A percentile compares a stretch with the other conserved stretches of the same genome.
Conservation (phyloP, 2,329 filamentous ascomycete genomes). For the Oidium heveae region DNA sequence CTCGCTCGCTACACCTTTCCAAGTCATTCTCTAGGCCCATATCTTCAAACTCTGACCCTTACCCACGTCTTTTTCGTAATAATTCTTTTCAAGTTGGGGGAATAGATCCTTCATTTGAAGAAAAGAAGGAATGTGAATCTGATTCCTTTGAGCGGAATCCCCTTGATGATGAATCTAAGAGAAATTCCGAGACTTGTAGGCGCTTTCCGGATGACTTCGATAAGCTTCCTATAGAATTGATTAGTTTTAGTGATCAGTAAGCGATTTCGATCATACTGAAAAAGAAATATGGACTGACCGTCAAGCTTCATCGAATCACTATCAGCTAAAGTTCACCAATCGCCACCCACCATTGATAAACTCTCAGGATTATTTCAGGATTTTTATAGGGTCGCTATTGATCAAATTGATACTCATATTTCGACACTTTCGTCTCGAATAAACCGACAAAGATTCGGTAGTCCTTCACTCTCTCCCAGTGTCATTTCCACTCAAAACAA, state of each 20-base stretch:
- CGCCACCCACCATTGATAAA: slow-evolving; percentile 59
- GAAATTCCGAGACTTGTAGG: slow-evolving; percentile 3
- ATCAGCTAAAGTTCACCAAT: slow-evolving; percentile 62
- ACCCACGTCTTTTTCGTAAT: slow-evolving; percentile 8
- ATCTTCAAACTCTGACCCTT: slow-evolving; percentile 5
- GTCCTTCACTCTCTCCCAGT: slow-evolving; percentile 24
- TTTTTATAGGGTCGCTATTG: slow-evolving; percentile 62
- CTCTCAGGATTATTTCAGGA: slow-evolving; percentile 80
- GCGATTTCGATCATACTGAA: background rate
- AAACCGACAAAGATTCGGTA: slow-evolving; percentile 37
- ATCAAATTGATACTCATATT: slow-evolving; percentile 70
- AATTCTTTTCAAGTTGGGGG: slow-evolving; percentile 13
- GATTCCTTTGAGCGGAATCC: slow-evolving; percentile 18
- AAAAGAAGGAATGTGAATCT: slow-evolving; percentile 5
- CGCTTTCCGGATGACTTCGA: slow-evolving; percentile 33
- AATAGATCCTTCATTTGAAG: slow-evolving; percentile 1
- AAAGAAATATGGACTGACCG: background rate
- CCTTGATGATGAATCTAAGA: slow-evolving; percentile 13
- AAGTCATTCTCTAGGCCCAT: slow-evolving; percentile 17
- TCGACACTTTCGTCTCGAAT: slow-evolving; percentile 51
- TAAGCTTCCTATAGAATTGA: slow-evolving; percentile 79
- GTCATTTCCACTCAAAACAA: slow-evolving; percentile 30
- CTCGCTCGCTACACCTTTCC: slow-evolving; percentile 14
- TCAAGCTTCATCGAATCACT: slow-evolving; percentile 72
- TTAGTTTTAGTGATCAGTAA: slow-evolving; percentile 63